Conservation (phyloP, 768 basidiomycete genomes). For the Podaxis sp. region DNA sequence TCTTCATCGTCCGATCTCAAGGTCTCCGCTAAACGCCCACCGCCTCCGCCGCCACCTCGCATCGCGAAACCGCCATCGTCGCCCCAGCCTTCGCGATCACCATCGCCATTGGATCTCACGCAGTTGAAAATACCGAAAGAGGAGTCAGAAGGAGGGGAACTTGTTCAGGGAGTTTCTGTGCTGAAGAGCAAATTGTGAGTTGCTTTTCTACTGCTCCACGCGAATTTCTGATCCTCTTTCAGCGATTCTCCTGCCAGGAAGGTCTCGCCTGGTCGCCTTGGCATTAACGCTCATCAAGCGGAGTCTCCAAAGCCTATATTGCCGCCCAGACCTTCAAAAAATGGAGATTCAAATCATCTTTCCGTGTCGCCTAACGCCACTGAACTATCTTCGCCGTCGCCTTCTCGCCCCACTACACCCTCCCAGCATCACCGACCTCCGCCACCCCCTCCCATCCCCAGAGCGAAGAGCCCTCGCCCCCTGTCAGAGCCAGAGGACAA, state of each 20-base stretch:
- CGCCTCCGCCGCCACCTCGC: constrained; percentile 56
- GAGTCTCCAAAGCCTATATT: constrained; percentile 8
- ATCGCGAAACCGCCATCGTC: constrained; percentile 30
- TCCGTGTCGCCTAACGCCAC: constrained; percentile 7
- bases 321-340: neutral
- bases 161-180: constrained; percentile 18
- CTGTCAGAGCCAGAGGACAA: constrained; percentile 1
- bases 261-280: neutral
- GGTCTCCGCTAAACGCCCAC: constrained; percentile 43
- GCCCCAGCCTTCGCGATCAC: constrained; percentile 36
- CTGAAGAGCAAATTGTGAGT: constrained; percentile 28
- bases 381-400: constrained; percentile 1
- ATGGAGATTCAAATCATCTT: neutral
- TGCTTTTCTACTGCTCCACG: neutral
- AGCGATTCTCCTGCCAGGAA: constrained; percentile 13
- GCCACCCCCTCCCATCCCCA: neutral
- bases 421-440: constrained; percentile 12
- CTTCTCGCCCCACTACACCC: constrained; percentile 3
- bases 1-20: constrained; percentile 59
- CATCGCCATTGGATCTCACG: constrained; percentile 29
- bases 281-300: neutral
- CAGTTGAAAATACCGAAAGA: neutral
- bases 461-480: constrained; percentile 9
- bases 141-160: constrained; percentile 17
- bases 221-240: constrained; percentile 2